Evolutionary conservation across 2,329 filamentous ascomycete genomes (phyloP), one percentile per base, ranked within the genome.

Genomic region (Didymellaceae sp.): DNA sequence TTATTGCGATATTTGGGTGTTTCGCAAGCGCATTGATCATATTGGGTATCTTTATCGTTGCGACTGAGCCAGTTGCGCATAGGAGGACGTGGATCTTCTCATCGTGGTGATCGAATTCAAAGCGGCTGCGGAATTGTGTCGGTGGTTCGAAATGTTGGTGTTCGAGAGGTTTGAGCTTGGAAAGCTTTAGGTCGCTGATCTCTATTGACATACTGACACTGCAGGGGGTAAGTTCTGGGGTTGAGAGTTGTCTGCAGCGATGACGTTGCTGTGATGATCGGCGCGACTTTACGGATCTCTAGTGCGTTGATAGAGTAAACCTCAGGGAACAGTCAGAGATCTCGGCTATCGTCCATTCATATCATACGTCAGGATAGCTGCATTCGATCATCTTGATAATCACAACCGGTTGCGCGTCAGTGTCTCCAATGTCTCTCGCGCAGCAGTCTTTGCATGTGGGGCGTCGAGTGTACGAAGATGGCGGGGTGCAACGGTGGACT

Each of bases 11-110:
- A 30, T 76, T 75, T 14, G 71, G 55, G 54, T 81, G 67, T 57
- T 69, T 63, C 61, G 80, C 78, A 4, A 92, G 80, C 1, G 85
- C 79, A 14, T 75, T 65, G 31, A 80, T 65, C 38, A 81, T 80
- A 47, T 72, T 68, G 1, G 78, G 77, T 49, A 81, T 73, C 69
- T 97, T 97, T 66, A 96, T 96, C 6, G 89, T 91, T 11, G 92
- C 92, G n/a, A 96, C 90, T 1, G 88, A 87, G 39, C 87, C 87
- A 24, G 82, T 86, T 30, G 85, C 84, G 28, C 83, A 85, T 32
- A 90, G 79, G 13, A 91, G 78, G 42, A 89, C 76, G 66, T 89
- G 86, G 10, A 74, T 74, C 64, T 64, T 71, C 14, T 55, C 60
- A 60, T 71, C 67, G 21, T 57, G 55, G 22, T 67, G 62, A 6